These are phyloP conservation scores for Mortierella claussenii DNA, from an alignment of 192 early-diverging fungal genomes.

Conservation along the genomic window DNA sequence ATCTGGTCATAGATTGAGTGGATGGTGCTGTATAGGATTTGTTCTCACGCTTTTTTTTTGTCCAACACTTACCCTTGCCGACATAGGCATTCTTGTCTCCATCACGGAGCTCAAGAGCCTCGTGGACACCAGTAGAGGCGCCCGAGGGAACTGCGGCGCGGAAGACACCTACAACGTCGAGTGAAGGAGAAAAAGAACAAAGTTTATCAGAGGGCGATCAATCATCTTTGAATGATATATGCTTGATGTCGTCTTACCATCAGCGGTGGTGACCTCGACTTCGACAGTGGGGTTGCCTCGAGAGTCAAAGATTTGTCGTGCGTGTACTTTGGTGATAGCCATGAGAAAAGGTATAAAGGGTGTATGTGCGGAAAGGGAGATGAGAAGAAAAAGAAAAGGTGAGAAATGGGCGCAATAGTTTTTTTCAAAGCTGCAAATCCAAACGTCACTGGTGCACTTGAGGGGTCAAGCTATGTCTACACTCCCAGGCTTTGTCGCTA, in stretches of 20 bases:
- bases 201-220: no score
- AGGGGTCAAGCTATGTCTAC: no score
- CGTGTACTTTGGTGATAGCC: slow-evolving; percentile 81
- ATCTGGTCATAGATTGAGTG: no score
- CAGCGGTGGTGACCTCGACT: slow-evolving; percentile 94
- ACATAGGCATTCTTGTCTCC: slow-evolving; percentile 83
- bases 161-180: slow-evolving; percentile 78
- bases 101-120: slow-evolving; percentile 98
- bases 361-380: slow-evolving; percentile 3
- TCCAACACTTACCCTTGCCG: slow-evolving; percentile 93
- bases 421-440: no score
- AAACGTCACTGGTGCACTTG: no score
- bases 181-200: background rate
- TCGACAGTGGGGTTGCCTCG: slow-evolving; percentile 99
- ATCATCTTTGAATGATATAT: no score
- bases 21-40: no score
- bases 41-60: no score
- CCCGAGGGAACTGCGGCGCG: slow-evolving; percentile 97
- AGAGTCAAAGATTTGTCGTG: slow-evolving; percentile 99
- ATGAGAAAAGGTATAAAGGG: slow-evolving; percentile 51
- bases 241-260: slow-evolving; percentile 77
- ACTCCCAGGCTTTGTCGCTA: no score
- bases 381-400: background rate
- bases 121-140: slow-evolving; percentile 98
- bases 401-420: no score